These are phyloP conservation scores for Avena sativa DNA, from an alignment of 176 grass and related monocot genomes.

Conservation along the genomic window DNA sequence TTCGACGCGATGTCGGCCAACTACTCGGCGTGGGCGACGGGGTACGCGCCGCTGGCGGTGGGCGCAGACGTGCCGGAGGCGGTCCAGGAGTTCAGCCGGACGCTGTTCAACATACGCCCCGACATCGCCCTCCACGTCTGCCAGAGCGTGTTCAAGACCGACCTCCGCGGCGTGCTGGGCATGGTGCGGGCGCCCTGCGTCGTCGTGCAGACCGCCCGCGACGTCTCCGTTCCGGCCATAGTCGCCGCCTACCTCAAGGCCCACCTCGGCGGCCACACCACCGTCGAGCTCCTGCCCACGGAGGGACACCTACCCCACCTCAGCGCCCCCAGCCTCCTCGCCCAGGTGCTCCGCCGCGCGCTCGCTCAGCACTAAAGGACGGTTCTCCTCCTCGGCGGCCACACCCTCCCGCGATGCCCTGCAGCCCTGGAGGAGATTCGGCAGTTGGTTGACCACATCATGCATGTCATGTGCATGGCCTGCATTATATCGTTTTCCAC, in stretches of 20 bases:
- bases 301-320: slow-evolving; percentile 98
- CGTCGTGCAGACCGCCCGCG: slow-evolving; percentile 84
- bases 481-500: too few relatives aligned
- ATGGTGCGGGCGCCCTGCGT: slow-evolving; percentile 75
- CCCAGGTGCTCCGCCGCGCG: slow-evolving; percentile 73
- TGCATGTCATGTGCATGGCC: too few relatives aligned
- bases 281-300: slow-evolving; percentile 71
- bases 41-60: slow-evolving; percentile 90
- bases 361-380: slow-evolving; percentile 52
- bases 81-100: slow-evolving; percentile 97
- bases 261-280: slow-evolving; percentile 79
- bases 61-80: slow-evolving; percentile 89
- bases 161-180: slow-evolving; percentile 76
- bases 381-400: too few relatives aligned
- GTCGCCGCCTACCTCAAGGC: slow-evolving; percentile 74
- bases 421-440: too few relatives aligned
- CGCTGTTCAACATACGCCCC: slow-evolving; percentile 99
- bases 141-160: slow-evolving; percentile 86
- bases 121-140: slow-evolving; percentile 93
- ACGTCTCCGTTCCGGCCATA: slow-evolving; percentile 86
- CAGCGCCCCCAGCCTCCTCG: slow-evolving; percentile 78
- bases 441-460: too few relatives aligned
- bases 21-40: slow-evolving; percentile 90
- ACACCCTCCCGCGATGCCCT: too few relatives aligned
- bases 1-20: slow-evolving; percentile 87